phyloP scores from a whole-genome alignment of 495 filamentous ascomycete genomes.

The Apodospora peruviana region DNA sequence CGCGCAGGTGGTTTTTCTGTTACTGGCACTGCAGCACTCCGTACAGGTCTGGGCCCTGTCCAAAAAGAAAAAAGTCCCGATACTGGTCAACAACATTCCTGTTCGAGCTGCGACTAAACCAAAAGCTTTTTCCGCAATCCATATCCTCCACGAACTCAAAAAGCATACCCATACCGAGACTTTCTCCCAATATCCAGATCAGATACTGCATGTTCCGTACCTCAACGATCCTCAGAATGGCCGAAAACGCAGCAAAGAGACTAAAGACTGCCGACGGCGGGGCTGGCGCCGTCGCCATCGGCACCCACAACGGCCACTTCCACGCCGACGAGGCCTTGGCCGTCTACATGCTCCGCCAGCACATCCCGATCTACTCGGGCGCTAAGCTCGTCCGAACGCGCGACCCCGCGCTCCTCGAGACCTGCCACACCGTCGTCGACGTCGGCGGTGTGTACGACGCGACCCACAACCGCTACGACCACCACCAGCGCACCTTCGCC shows the following conservation, averaged over 20 bases:
- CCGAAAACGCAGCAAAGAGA: slow-evolving; percentile 63
- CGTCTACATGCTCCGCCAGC: slow-evolving; percentile 84
- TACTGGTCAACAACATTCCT: too few species aligned
- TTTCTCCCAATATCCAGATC: too few species aligned
- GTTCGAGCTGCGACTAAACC: too few species aligned
- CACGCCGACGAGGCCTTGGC: slow-evolving; percentile 99
- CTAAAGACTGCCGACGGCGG: slow-evolving; percentile 51
- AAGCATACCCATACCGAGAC: too few species aligned
- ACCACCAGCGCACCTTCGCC: slow-evolving; percentile 89
- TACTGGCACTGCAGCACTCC: too few species aligned
- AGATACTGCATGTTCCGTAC: slow-evolving; percentile 22
- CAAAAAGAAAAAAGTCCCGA: too few species aligned
- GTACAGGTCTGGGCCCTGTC: too few species aligned
- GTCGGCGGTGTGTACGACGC: slow-evolving; percentile 88
- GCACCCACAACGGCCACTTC: slow-evolving; percentile 95
- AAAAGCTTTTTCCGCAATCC: too few species aligned
- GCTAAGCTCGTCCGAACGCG: slow-evolving; percentile 80
- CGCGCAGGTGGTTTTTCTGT: too few species aligned
- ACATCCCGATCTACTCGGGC: slow-evolving; percentile 68
- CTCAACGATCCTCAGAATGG: slow-evolving; percentile 26
- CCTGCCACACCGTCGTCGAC: slow-evolving; percentile 92
- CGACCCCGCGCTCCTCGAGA: slow-evolving; percentile 68
- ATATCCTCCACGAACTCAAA: too few species aligned
- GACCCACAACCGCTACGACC: slow-evolving; percentile 74
- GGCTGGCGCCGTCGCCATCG: slow-evolving; percentile 65